These are phyloP conservation scores for Quercus engelmannii DNA, from an alignment of 306 rosid genomes.

Conservation along the genomic window DNA sequence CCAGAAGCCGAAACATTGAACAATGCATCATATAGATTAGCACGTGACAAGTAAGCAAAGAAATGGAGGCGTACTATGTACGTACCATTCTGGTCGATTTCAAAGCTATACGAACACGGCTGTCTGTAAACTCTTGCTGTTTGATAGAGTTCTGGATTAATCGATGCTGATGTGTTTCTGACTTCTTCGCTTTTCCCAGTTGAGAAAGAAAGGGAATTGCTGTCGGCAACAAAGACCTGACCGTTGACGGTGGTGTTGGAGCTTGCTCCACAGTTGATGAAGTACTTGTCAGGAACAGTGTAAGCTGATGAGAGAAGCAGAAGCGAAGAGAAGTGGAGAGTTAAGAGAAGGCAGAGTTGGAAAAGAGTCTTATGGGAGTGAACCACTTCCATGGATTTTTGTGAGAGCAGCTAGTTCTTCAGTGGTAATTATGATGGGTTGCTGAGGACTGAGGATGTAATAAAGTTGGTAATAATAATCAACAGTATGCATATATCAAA, in stretches of 20 bases:
- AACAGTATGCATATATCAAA: not conserved
- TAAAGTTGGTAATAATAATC: not conserved
- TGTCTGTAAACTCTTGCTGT: constrained; percentile 23
- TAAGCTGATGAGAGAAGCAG: not conserved
- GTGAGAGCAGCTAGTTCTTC: not conserved
- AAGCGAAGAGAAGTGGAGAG: constrained; percentile 24
- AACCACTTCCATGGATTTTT: not conserved
- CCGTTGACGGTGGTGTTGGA: accelerated
- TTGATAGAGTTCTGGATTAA: constrained; percentile 6
- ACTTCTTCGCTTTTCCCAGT: not conserved
- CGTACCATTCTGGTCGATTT: not conserved
- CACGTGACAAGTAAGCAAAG: constrained; percentile 4
- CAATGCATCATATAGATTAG: constrained; percentile 19
- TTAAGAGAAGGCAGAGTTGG: constrained; percentile 7
- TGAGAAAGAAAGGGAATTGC: not conserved
- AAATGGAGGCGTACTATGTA: constrained; percentile 55
- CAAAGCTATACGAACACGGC: constrained; percentile 3
- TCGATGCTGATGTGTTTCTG: not conserved
- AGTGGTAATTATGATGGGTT: not conserved
- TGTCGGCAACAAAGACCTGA: constrained; percentile 4
- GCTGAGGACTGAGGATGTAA: not conserved
- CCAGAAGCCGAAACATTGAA: constrained; percentile 35
- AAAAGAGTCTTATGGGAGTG: not conserved
- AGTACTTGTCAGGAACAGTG: constrained; percentile 5
- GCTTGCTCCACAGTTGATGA: constrained; percentile 42